A percentile compares a stretch with the other conserved stretches of the same genome.
phyloP scores from a whole-genome alignment of 805 yeast genomes.

The Sugiyamaella mastotermitis region DNA sequence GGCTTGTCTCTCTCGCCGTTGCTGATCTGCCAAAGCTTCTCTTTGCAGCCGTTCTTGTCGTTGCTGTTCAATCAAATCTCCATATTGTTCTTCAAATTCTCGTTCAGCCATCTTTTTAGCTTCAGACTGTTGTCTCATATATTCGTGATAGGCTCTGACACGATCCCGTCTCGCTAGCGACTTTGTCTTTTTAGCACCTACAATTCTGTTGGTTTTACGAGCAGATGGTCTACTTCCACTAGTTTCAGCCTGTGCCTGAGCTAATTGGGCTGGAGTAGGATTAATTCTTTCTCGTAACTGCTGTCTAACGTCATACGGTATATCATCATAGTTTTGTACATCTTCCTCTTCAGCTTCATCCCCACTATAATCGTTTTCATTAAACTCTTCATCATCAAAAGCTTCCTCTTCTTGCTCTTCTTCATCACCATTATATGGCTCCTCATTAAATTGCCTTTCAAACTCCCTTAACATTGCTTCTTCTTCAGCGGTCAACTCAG shows the following conservation, averaged over 20 bases:
- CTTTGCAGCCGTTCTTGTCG: constrained; percentile 7
- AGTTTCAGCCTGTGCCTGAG: background rate
- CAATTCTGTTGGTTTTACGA: constrained; percentile 11
- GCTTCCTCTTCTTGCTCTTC: background rate
- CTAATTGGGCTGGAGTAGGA: constrained; percentile 10
- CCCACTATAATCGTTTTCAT: constrained; percentile 1
- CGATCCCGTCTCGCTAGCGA: constrained; percentile 29
- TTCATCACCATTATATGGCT: background rate
- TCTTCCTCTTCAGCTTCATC: constrained; percentile 4
- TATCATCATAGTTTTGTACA: too few species aligned
- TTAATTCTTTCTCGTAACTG: constrained; percentile 4
- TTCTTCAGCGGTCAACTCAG: too few species aligned
- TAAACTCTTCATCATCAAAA: constrained; percentile 1
- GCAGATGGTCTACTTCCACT: background rate
- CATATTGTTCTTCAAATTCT: constrained; percentile 25
- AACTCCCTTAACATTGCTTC: too few species aligned
- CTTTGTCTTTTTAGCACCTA: constrained; percentile 31
- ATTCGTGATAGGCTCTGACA: constrained; percentile 30
- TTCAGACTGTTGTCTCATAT: constrained; percentile 27
- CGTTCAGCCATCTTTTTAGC: constrained; percentile 20
- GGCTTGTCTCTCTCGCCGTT: constrained; percentile 19
- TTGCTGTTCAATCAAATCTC: constrained; percentile 29
- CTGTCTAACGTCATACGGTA: too few species aligned
- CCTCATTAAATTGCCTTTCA: too few species aligned
- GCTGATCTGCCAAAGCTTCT: constrained; percentile 15